Base-by-base conservation (phyloP, 1,284 basidiomycete species). In the Trichosporon faecale region DNA sequence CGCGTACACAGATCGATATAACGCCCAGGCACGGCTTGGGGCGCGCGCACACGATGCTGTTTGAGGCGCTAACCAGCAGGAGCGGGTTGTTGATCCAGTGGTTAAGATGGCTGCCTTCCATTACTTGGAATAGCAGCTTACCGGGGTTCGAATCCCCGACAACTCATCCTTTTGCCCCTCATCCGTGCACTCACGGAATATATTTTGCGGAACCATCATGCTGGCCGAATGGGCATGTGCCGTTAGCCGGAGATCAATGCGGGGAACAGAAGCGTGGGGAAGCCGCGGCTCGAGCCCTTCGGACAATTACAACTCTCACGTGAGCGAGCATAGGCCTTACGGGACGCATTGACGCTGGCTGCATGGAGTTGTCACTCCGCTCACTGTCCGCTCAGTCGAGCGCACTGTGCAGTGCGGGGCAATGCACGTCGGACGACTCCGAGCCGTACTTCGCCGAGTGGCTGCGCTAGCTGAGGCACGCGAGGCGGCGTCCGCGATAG, bases 41-140 rank as follows among this genome's bases (percentile, higher is more conserved):
- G 8, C 18, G 16, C 44, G 7, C 44, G 44, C 44, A 3, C 18
- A 46, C 44, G n/a, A 18, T 18, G 44, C 44, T 1, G 9, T 14
- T 4, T 33, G 5, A 3, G 18, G 44, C 44, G 44, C 44, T n/a
- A 46, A 21, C 7, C 44, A 46, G 18, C 44, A 46, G 44, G 44
- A 46, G 44, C 3, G 57, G 57, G 57, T 61, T 61, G 57, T 61
- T 61, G 57, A 61, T 61, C 57, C 57, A 61, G 57, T 61, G 57
- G 57, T 61, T 61, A 61, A 61, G 57, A 61, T 61, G 57, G 57
- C 57, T 61, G 57, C 57, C 57, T 61, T 61, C 57, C 57, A 61
- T 31, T 18, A 2, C 5, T n/a, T 61, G 57, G 57, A n/a, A n/a
- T 29, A 61, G 57, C 57, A 61, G 57, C 57, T 61, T 61, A 61